A percentile compares a stretch with the other conserved stretches of the same genome.
phyloP scores from a whole-genome alignment of 140 eudicot genomes.

The Stevia rebaudiana region DNA sequence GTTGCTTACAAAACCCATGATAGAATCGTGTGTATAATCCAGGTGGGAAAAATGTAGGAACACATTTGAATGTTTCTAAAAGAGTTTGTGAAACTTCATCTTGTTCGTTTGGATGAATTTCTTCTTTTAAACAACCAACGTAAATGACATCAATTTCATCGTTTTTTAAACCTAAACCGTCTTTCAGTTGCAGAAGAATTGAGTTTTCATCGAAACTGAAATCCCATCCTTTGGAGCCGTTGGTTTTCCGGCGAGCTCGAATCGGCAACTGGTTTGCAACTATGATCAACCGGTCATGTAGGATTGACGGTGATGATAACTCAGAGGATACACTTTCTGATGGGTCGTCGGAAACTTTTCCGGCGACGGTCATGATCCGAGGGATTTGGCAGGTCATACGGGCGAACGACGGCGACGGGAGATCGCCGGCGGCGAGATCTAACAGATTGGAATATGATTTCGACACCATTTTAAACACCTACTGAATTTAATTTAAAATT shows the following conservation, averaged over 20 bases:
- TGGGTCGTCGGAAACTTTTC: slow-evolving; percentile 45
- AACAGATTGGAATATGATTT: slow-evolving; percentile 58
- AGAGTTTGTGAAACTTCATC: slow-evolving; percentile 57
- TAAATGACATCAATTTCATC: slow-evolving; percentile 45
- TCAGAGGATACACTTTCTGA: slow-evolving; percentile 48
- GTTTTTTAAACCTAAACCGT: slow-evolving; percentile 19
- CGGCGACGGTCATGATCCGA: slow-evolving; percentile 62
- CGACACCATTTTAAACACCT: slow-evolving; percentile 46
- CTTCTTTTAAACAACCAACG: slow-evolving; percentile 58
- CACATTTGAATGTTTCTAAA: slow-evolving; percentile 48
- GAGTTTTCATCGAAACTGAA: slow-evolving; percentile 57
- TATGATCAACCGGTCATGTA: slow-evolving; percentile 49
- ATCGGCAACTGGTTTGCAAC: slow-evolving; percentile 64
- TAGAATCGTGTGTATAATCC: slow-evolving; percentile 41
- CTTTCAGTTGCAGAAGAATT: slow-evolving; percentile 44
- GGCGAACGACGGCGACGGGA: slow-evolving; percentile 43
- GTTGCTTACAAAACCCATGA: slow-evolving; percentile 61
- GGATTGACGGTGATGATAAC: slow-evolving; percentile 37
- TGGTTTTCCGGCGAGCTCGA: slow-evolving; percentile 30
- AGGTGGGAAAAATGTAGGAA: slow-evolving; percentile 54
- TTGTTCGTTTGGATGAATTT: slow-evolving; percentile 53
- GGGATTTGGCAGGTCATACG: slow-evolving; percentile 56
- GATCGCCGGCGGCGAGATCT: slow-evolving; percentile 68
- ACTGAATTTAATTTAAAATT: not conserved
- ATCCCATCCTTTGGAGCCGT: slow-evolving; percentile 37